Evolutionary conservation across 2,329 filamentous ascomycete species (phyloP), one percentile per base, ranked within the genome.

Genomic region (Ceratocystis papillata): DNA sequence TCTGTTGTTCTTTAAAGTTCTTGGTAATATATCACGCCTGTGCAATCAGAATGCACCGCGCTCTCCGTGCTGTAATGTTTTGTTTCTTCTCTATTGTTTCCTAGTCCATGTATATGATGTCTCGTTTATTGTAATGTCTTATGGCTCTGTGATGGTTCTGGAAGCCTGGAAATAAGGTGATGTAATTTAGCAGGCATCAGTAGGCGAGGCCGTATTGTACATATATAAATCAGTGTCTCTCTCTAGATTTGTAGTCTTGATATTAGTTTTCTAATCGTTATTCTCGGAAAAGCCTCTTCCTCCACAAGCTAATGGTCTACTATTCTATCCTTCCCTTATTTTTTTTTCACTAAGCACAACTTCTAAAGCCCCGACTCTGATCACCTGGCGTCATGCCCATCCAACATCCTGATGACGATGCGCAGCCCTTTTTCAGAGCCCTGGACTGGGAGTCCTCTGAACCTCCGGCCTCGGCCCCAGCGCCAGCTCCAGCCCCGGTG

Each of bases 401-500:
- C 25, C 15, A 37, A n/a, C 5, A 33, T 30, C 25, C 28, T 4
- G 17, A 59, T 37, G 55, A 59, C 12, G 55, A 59, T 59, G 28
- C 55, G 30, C 53, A 46, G 44, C 50, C 41, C 22, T 30, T 66
- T 17, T 66, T 66, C 46, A 33, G 59, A 25, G 46, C 41, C 15
- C 65, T 57, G 7, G 41, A 59, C 25, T 66, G 65, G 65, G 28
- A 33, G 8, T n/a, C 45, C 28, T 5, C 33, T 59, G 12, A 33
- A 6, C 46, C n/a, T 8, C n/a, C 50, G 22, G 22, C 6, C 22
- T 8, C 20, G 17, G 10, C n/a, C 6, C 22, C 48, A 7, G n/a
- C 48, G 30, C 17, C 25, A 22, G 12, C 20, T 20, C 45, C 50
- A 46, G 2, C n/a, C 28, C 55, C 17, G 15, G 55, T 8, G 8